Conservation (phyloP, 352 stramenopile genomes). For the Phytophthora uliginosa region DNA sequence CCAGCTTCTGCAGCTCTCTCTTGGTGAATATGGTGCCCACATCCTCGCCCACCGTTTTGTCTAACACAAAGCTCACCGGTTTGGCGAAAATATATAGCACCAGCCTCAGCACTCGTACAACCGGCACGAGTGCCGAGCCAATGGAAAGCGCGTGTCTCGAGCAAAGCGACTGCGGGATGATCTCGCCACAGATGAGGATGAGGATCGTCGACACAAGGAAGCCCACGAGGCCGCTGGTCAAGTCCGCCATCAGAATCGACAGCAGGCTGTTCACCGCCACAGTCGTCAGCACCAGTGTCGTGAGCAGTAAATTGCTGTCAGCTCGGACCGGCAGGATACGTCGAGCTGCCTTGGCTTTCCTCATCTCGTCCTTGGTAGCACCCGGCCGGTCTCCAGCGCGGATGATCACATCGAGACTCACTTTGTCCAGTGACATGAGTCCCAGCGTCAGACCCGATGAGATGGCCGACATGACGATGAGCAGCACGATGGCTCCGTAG, state of each 20-base stretch:
- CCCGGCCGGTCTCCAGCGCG: slow-evolving; percentile 83
- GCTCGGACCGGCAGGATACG: slow-evolving; percentile 91
- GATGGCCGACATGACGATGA: slow-evolving; percentile 91
- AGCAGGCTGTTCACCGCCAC: slow-evolving; percentile 97
- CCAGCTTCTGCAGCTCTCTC: slow-evolving; percentile 95
- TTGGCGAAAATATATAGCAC: slow-evolving; percentile 93
- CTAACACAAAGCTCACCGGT: slow-evolving; percentile 92
- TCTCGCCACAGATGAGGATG: slow-evolving; percentile 97
- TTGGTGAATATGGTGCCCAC: slow-evolving; percentile 97
- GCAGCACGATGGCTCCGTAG: slow-evolving; percentile 59
- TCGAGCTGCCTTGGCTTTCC: slow-evolving; percentile 61
- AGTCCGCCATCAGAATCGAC: slow-evolving; percentile 97
- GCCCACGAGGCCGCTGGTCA: slow-evolving; percentile 88
- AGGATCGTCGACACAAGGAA: slow-evolving; percentile 96
- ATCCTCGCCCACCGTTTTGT: slow-evolving; percentile 94
- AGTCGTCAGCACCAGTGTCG: slow-evolving; percentile 98
- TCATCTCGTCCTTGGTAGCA: slow-evolving; percentile 66
- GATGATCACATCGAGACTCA: slow-evolving; percentile 97
- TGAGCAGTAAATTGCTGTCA: slow-evolving; percentile 98
- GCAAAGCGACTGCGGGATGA: slow-evolving; percentile 94
- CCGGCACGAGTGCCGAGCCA: slow-evolving; percentile 77
- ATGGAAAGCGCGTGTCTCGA: slow-evolving; percentile 92
- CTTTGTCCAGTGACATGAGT: slow-evolving; percentile 97
- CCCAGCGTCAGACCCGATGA: slow-evolving; percentile 97
- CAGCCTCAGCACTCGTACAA: slow-evolving; percentile 96